These are phyloP conservation scores for Mrakia gelida DNA, from an alignment of 768 basidiomycete genomes.

Conservation along the genomic window DNA sequence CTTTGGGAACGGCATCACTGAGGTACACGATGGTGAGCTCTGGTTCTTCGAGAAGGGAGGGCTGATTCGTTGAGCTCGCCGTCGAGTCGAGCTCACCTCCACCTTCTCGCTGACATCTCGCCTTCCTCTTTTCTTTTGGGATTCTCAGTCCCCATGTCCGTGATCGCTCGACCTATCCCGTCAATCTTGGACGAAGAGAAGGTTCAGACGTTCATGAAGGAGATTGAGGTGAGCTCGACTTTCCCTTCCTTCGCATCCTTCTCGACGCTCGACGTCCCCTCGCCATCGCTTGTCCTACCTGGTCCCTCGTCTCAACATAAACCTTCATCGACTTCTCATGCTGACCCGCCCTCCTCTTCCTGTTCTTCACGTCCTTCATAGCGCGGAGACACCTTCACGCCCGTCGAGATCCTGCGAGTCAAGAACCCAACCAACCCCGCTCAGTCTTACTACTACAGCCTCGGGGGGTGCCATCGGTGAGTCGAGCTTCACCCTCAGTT, in stretches of 20 bases:
- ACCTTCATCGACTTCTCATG: not conserved
- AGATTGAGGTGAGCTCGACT: conserved; percentile 37
- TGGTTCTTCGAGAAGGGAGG: not conserved
- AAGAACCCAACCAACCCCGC: conserved; percentile 26
- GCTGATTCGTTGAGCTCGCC: too few relatives aligned
- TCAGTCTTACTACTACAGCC: conserved; percentile 42
- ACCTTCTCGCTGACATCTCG: not conserved
- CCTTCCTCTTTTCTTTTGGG: not conserved
- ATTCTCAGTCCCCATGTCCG: conserved; percentile 40
- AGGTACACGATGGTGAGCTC: conserved; percentile 25
- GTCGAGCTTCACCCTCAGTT: not conserved
- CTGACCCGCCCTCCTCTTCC: not conserved
- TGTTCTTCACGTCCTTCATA: conserved; percentile 17
- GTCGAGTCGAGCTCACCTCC: not conserved
- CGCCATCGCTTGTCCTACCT: not conserved
- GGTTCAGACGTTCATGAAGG: conserved; percentile 44
- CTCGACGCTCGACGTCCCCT: not conserved
- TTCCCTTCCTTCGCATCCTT: not conserved
- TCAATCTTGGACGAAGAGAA: conserved; percentile 44
- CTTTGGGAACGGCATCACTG: conserved; percentile 24
- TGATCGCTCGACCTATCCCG: conserved; percentile 44
- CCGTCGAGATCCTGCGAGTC: conserved; percentile 44
- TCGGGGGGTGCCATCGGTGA: conserved; percentile 46
- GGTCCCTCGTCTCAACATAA: not conserved
- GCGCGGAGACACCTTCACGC: conserved; percentile 45